Evolutionary conservation across 208 protist species (phyloP).

Genomic region (Sergeia podlipaevii): DNA sequence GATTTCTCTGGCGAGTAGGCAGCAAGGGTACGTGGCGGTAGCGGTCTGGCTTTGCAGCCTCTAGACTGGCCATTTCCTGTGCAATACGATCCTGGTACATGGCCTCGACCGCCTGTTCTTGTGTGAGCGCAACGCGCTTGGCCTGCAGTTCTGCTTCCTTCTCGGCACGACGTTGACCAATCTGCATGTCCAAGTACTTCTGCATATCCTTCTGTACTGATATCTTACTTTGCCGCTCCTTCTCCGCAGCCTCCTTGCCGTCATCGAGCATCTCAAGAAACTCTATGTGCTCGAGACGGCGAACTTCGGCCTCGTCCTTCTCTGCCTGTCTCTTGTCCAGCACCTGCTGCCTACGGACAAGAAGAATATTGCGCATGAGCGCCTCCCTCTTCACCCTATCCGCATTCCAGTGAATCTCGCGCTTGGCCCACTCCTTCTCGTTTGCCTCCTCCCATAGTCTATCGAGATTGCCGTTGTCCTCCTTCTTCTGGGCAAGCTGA

Average conservation of each 20-base stretch:
- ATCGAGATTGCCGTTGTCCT: conserved; percentile 47
- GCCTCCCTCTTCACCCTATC: conserved; percentile 56
- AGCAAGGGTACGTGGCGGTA: conserved; percentile 75
- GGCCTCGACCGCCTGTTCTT: conserved; percentile 46
- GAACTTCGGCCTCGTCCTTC: conserved; percentile 24
- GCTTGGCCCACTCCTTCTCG: conserved; percentile 75
- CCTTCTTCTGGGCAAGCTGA: conserved; percentile 54
- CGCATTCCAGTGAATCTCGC: conserved; percentile 64
- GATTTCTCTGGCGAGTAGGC: conserved; percentile 26
- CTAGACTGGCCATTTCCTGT: conserved; percentile 67
- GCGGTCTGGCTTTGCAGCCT: conserved; percentile 67
- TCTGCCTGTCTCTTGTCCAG: conserved; percentile 56
- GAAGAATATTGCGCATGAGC: conserved; percentile 67
- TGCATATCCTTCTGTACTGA: conserved; percentile 56
- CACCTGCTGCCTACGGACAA: conserved; percentile 74
- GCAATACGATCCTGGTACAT: conserved; percentile 61
- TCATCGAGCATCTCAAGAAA: conserved; percentile 38
- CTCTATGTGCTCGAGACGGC: conserved; percentile 38
- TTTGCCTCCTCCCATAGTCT: conserved; percentile 80
- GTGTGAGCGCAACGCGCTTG: conserved; percentile 40
- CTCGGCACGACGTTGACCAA: conserved; percentile 35
- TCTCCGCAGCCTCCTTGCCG: conserved; percentile 28
- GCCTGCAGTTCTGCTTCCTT: conserved; percentile 36
- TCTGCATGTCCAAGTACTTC: conserved; percentile 66
- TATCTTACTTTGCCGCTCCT: conserved; percentile 40